phyloP scores from a whole-genome alignment of 169 alveolate species.

The Plasmodium coatneyi region DNA sequence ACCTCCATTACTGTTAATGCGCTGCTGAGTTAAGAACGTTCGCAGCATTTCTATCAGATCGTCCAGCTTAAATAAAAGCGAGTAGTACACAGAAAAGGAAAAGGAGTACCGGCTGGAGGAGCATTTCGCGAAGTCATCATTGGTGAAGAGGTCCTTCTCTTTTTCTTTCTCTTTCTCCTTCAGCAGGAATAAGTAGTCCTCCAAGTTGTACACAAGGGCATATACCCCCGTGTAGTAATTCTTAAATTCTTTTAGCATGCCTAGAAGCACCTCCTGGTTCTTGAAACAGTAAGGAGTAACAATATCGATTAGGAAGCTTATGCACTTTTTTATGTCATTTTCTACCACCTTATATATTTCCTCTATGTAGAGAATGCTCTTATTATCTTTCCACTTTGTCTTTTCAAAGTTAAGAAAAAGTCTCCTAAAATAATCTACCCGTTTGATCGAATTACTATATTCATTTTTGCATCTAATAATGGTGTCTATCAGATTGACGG shows the following conservation, averaged over 20 bases:
- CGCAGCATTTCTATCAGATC: slow-evolving; percentile 52
- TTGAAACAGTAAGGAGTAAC: slow-evolving; percentile 50
- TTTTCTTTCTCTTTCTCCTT: slow-evolving; percentile 47
- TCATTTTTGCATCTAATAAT: slow-evolving; percentile 57
- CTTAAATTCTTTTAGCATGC: slow-evolving; percentile 37
- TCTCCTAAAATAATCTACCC: slow-evolving; percentile 33
- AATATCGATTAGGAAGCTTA: slow-evolving; percentile 26
- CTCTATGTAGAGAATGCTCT: slow-evolving; percentile 42
- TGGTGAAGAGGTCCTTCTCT: background rate
- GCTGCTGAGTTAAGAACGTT: background rate
- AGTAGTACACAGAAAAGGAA: slow-evolving; percentile 45
- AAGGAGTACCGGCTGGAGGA: slow-evolving; percentile 3
- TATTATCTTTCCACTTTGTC: slow-evolving; percentile 29
- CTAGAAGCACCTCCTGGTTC: slow-evolving; percentile 14
- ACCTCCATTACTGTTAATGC: background rate
- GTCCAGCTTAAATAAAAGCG: slow-evolving; percentile 28
- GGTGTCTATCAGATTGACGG: slow-evolving; percentile 28
- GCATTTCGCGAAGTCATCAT: slow-evolving; percentile 40
- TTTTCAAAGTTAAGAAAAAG: slow-evolving; percentile 30
- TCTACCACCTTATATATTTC: slow-evolving; percentile 44
- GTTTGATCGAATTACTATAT: slow-evolving; percentile 14
- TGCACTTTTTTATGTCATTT: slow-evolving; percentile 48
- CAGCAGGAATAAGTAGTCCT: slow-evolving; percentile 45
- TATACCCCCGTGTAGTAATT: slow-evolving; percentile 27
- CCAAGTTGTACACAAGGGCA: slow-evolving; percentile 46